Percentiles rank a stretch among this genome's conserved stretches.
Evolutionary conservation across 768 basidiomycete genomes (phyloP).

Genomic region (Pisolithus microcarpus): DNA sequence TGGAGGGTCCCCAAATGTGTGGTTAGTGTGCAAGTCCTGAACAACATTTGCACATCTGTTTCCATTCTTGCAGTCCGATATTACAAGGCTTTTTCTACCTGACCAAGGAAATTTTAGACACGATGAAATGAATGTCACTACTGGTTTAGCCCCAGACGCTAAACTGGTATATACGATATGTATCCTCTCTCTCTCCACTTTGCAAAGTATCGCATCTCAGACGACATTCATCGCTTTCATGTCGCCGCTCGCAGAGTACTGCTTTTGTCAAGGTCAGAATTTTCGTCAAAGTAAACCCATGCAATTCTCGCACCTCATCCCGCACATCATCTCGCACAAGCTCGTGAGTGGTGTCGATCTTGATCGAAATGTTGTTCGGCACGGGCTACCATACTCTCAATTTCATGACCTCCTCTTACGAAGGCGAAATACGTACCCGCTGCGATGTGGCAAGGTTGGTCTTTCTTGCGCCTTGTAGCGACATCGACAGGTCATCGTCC

Average conservation of each 20-base stretch:
- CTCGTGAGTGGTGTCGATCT: slow-evolving; percentile 57
- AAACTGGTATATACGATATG: neutral
- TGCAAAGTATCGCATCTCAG: neutral
- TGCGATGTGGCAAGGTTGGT: slow-evolving; percentile 6
- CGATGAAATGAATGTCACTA: no score
- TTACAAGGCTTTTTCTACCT: no score
- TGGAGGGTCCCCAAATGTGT: no score
- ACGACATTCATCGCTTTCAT: slow-evolving; percentile 17
- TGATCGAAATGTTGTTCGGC: slow-evolving; percentile 53
- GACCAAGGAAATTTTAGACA: no score
- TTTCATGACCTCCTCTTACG: neutral
- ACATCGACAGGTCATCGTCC: slow-evolving; percentile 10
- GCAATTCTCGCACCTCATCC: neutral
- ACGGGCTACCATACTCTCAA: slow-evolving; percentile 2
- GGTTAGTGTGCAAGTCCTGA: no score
- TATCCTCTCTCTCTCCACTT: neutral
- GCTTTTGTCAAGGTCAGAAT: slow-evolving; percentile 1
- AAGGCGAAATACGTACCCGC: slow-evolving; percentile 3
- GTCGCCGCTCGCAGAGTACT: slow-evolving; percentile 19
- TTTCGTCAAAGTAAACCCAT: neutral
- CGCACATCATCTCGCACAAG: slow-evolving; percentile 33
- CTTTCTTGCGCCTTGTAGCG: slow-evolving; percentile 23
- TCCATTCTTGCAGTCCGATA: no score
- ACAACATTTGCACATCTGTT: no score
- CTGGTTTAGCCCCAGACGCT: no score